Evolutionary conservation across 192 early-diverging fungal species (phyloP), one percentile per base, ranked within the genome.

Genomic region (Entomortierella parvispora): DNA sequence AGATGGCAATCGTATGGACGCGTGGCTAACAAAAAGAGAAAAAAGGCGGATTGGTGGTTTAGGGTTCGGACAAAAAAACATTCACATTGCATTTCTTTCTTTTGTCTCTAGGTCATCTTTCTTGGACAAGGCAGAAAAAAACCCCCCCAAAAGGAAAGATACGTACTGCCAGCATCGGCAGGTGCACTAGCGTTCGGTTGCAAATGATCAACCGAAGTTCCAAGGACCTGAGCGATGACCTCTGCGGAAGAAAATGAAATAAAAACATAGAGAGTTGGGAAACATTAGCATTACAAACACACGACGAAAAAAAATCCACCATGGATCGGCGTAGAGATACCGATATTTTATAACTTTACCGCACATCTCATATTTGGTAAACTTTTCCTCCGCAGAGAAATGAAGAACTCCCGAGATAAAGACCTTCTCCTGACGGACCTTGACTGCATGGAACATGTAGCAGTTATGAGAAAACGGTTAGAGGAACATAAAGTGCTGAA

Each of bases 301-400:
- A 23, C 47, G 32, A 53, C 50, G 22, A 18, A 20, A 14, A 4
- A 46, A 62, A 15, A 23, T 6, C 32, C 11, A 22, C 11, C 25
- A 26, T 5, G 15, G 20, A 1, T 10, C 17, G 12, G 14, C 20
- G 28, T 58, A 58, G 18, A 17, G 43, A 52, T 11, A 58, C n/a
- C 6, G 33, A 33, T 28, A 4, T 2, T 40, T 8, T 23, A 26
- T 5, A 14, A n/a, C 63, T 43, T 65, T 84, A 89, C 90, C 66
- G 67, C 89, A 89, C 70, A 93, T 91, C 55, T 84, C 69, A 59
- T 93, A 93, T 71, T 93, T 93, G 3, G 89, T 91, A 47, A 82
- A 85, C 43, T 66, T 57, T 47, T 90, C 87, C 40, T 88, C 72
- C 15, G 67, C 84, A 23, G 81, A 85, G 69, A 90, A 93, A 58